Conservation (phyloP, 2,329 filamentous ascomycete species). For the Nemania sp. region DNA sequence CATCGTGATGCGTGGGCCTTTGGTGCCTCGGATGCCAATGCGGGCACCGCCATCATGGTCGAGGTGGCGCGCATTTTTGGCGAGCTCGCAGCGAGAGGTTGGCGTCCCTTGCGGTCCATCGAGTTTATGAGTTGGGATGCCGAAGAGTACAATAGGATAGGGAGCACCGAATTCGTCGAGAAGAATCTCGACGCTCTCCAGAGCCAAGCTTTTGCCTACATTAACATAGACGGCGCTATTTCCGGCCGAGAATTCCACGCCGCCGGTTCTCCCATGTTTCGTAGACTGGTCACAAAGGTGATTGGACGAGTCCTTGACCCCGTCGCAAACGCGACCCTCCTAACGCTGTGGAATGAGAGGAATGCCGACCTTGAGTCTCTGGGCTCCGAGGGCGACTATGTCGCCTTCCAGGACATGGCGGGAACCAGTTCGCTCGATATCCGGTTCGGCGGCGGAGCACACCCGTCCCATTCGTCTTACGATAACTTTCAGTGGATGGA, state of each 20-base stretch:
- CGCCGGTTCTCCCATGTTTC: slow-evolving; percentile 79
- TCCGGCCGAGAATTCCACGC: slow-evolving; percentile 76
- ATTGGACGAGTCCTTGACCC: slow-evolving; percentile 78
- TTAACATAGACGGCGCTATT: slow-evolving; percentile 88
- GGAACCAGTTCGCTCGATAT: slow-evolving; percentile 89
- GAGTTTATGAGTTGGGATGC: slow-evolving; percentile 98
- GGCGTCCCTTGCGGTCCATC: slow-evolving; percentile 91
- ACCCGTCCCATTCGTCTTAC: slow-evolving; percentile 82
- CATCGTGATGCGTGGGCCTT: slow-evolving; percentile 93
- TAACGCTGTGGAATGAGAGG: slow-evolving; percentile 74
- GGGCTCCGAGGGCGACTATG: slow-evolving; percentile 79
- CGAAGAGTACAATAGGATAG: slow-evolving; percentile 89
- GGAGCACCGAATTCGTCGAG: slow-evolving; percentile 94
- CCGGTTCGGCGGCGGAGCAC: slow-evolving; percentile 69
- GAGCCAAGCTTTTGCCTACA: slow-evolving; percentile 77
- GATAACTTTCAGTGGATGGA: slow-evolving; percentile 90
- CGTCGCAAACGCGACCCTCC: slow-evolving; percentile 70
- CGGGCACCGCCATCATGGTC: slow-evolving; percentile 87
- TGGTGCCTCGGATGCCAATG: slow-evolving; percentile 82
- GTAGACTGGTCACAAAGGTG: slow-evolving; percentile 71
- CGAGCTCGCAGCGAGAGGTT: slow-evolving; percentile 74
- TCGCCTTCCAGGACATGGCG: slow-evolving; percentile 88
- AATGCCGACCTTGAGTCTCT: slow-evolving; percentile 67
- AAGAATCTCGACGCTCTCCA: slow-evolving; percentile 75
- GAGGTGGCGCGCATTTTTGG: slow-evolving; percentile 88